phyloP scores from a whole-genome alignment of 345 rosid species.

The Arabis hirsuta region DNA sequence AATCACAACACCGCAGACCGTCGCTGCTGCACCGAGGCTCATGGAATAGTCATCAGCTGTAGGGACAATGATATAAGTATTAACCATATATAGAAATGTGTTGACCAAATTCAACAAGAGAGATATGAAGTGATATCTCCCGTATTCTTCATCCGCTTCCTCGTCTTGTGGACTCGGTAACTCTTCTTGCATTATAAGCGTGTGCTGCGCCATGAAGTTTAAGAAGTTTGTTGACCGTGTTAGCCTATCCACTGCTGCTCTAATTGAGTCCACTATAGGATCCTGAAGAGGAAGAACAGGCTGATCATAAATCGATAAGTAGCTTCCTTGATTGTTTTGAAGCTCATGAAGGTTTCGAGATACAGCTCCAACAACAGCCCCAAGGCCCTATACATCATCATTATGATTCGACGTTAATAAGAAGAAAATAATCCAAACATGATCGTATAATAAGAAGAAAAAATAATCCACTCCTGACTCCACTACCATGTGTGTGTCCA shows the following conservation, averaged over 20 bases:
- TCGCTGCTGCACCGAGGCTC: slow-evolving; percentile 95
- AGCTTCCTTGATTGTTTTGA: slow-evolving; percentile 93
- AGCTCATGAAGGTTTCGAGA: slow-evolving; percentile 98
- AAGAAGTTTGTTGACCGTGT: slow-evolving; percentile 87
- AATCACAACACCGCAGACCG: slow-evolving; percentile 93
- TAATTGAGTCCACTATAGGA: slow-evolving; percentile 78
- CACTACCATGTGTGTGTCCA: no score
- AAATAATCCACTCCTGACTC: no score
- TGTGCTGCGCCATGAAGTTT: slow-evolving; percentile 88
- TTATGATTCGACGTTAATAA: not conserved
- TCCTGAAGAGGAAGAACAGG: slow-evolving; percentile 86
- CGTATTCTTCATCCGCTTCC: slow-evolving; percentile 57
- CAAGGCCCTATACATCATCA: slow-evolving; percentile 67
- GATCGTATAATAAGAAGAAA: no score
- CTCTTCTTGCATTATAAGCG: slow-evolving; percentile 94
- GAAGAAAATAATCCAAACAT: no score
- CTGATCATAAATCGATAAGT: slow-evolving; percentile 86
- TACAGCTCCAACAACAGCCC: slow-evolving; percentile 95
- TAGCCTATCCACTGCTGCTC: slow-evolving; percentile 88
- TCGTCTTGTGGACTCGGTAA: slow-evolving; percentile 77
- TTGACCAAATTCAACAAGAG: slow-evolving; percentile 80
- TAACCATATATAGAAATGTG: slow-evolving; percentile 93
- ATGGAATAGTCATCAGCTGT: slow-evolving; percentile 92
- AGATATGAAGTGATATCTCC: slow-evolving; percentile 87
- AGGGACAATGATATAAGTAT: slow-evolving; percentile 90